Evolutionary conservation across 2,329 filamentous ascomycete genomes (phyloP).

Genomic region (Clarireedia monteithiana): DNA sequence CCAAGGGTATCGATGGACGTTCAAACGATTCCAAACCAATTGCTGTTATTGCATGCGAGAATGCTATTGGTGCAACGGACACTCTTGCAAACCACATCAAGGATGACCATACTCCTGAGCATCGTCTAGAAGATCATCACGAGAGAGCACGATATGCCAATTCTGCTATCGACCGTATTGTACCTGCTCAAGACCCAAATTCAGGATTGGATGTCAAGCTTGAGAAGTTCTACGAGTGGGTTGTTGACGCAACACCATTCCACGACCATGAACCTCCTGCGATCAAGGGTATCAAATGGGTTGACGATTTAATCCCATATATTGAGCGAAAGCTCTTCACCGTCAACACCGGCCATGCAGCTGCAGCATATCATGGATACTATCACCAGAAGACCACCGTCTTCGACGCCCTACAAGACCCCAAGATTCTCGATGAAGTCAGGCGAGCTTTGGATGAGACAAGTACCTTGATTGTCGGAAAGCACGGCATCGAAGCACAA

Average conservation of each 20-base stretch:
- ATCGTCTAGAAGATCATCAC: constrained; percentile 60
- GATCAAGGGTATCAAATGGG: constrained; percentile 88
- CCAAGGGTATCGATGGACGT: constrained; percentile 82
- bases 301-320: constrained; percentile 83
- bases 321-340: constrained; percentile 99
- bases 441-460: constrained; percentile 78
- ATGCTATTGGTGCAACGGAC: constrained; percentile 90
- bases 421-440: constrained; percentile 72
- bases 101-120: constrained; percentile 60
- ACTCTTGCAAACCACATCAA: constrained; percentile 78
- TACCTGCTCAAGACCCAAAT: constrained; percentile 76
- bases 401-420: constrained; percentile 78
- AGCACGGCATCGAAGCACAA: constrained; percentile 68
- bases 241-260: constrained; percentile 84
- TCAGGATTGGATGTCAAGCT: constrained; percentile 86
- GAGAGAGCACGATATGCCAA: constrained; percentile 86
- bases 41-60: constrained; percentile 95
- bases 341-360: constrained; percentile 96
- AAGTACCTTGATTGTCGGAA: constrained; percentile 73
- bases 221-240: constrained; percentile 99
- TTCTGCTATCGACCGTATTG: constrained; percentile 96
- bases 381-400: constrained; percentile 79
- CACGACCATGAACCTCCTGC: constrained; percentile 59
- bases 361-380: constrained; percentile 92
- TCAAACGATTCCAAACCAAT: constrained; percentile 57